phyloP scores from a whole-genome alignment of 768 basidiomycete species.

The Tubosaeta brunneosetosa region DNA sequence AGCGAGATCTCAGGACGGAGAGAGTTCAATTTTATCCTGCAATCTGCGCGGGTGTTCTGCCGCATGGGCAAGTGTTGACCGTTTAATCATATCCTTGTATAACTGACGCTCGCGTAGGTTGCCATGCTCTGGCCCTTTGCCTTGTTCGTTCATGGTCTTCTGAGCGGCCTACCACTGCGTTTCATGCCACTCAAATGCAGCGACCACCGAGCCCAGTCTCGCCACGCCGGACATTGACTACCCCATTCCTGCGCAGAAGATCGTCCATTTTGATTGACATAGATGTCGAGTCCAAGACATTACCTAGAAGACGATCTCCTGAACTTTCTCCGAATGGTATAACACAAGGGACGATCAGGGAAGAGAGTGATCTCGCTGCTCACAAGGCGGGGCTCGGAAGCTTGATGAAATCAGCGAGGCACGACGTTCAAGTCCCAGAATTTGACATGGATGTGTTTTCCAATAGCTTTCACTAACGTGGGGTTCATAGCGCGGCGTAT shows the following conservation, averaged over 20 bases:
- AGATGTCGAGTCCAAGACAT: constrained; percentile 61
- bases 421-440: constrained; percentile 79
- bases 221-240: constrained; percentile 43
- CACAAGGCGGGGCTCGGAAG: constrained; percentile 74
- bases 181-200: constrained; percentile 2
- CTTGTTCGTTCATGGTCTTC: constrained; percentile 92
- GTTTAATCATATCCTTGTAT: neutral
- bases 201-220: constrained; percentile 41
- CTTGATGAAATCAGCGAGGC: constrained; percentile 87
- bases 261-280: constrained; percentile 88
- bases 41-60: constrained; percentile 90
- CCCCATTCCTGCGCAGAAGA: constrained; percentile 52
- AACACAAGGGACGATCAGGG: constrained; percentile 32
- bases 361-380: constrained; percentile 56
- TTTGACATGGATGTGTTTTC: constrained; percentile 83
- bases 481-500: constrained; percentile 1
- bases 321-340: constrained; percentile 22
- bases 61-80: constrained; percentile 73
- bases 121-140: constrained; percentile 87
- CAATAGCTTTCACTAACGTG: constrained; percentile 18
- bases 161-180: constrained; percentile 59
- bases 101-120: constrained; percentile 50
- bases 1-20: constrained; percentile 82
- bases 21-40: constrained; percentile 94
- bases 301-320: constrained; percentile 54